Evolutionary conservation across 495 filamentous ascomycete genomes (phyloP).

Genomic region (Aspergillus cavernicola): DNA sequence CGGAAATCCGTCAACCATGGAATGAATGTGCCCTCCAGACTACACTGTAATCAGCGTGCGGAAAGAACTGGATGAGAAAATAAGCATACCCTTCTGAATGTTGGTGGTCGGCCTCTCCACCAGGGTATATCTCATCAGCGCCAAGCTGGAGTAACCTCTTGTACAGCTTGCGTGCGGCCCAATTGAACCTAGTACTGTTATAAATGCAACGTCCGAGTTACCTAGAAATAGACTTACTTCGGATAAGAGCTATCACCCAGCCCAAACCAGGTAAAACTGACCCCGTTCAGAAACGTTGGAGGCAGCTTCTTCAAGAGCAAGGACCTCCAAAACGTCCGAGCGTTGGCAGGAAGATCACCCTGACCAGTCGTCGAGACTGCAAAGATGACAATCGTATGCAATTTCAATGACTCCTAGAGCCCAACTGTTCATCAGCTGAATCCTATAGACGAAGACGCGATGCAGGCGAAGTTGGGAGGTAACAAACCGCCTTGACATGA

Average conservation of each 20-base stretch:
- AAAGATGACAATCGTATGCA: conserved; percentile 66
- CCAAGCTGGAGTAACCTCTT: conserved; percentile 84
- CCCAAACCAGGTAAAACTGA: conserved; percentile 82
- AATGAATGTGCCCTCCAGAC: conserved; percentile 78
- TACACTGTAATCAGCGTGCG: conserved; percentile 26
- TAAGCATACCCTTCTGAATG: conserved; percentile 75
- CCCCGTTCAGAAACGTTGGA: conserved; percentile 57
- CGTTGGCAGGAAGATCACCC: conserved; percentile 84
- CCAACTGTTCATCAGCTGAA: background rate
- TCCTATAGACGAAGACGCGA: background rate
- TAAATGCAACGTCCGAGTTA: background rate
- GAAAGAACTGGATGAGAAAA: conserved; percentile 21
- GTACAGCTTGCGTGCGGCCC: conserved; percentile 82
- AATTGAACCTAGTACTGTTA: conserved; percentile 70
- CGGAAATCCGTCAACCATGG: conserved; percentile 70
- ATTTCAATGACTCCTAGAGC: conserved; percentile 40
- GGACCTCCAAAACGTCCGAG: conserved; percentile 76
- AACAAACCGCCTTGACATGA: conserved; percentile 65
- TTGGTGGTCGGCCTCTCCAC: conserved; percentile 87
- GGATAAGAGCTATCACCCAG: conserved; percentile 92
- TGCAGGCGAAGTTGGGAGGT: background rate
- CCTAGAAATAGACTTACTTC: conserved; percentile 47
- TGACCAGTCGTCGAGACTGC: conserved; percentile 91
- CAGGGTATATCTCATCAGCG: conserved; percentile 67
- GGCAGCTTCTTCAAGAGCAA: conserved; percentile 75